Percentiles rank a stretch among this genome's conserved stretches.
phyloP scores from a whole-genome alignment of 2,329 filamentous ascomycete species.

The Pseudocercospora macadamiae region DNA sequence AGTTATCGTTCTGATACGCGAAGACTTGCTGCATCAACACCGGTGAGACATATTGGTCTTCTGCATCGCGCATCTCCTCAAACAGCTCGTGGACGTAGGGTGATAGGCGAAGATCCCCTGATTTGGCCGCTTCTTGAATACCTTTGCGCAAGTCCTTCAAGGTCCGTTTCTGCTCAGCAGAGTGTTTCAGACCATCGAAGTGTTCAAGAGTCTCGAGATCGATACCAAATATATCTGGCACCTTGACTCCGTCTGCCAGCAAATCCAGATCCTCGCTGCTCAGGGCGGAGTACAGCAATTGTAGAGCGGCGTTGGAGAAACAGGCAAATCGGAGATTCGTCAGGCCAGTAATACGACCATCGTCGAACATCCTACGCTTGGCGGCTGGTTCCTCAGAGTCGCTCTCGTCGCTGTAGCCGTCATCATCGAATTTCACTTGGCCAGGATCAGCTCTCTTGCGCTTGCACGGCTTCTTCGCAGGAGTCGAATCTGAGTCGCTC shows the following conservation, averaged over 20 bases:
- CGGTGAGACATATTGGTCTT: conserved; percentile 1
- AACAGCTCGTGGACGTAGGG: not conserved
- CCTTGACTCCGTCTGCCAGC: not conserved
- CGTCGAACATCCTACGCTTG: not conserved
- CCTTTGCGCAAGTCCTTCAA: not conserved
- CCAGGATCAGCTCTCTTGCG: not conserved
- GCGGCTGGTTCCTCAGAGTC: not conserved
- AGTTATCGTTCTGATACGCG: conserved; percentile 7
- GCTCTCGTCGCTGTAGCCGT: not conserved
- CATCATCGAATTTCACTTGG: not conserved
- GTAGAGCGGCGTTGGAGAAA: conserved; percentile 26
- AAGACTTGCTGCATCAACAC: conserved; percentile 25
- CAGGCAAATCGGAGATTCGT: conserved; percentile 21
- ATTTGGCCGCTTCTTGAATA: not conserved
- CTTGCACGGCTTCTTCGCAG: not conserved
- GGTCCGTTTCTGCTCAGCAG: not conserved
- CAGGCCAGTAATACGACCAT: conserved; percentile 3
- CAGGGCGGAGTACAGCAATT: conserved; percentile 22
- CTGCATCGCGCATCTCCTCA: not conserved
- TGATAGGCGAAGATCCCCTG: not conserved
- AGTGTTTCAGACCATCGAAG: not conserved
- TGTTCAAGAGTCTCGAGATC: not conserved
- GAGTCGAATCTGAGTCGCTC: no score
- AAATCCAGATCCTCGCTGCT: conserved; percentile 2
- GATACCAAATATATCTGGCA: not conserved